Conservation (phyloP, 2,329 filamentous ascomycete genomes). For the Xylaria sp. region DNA sequence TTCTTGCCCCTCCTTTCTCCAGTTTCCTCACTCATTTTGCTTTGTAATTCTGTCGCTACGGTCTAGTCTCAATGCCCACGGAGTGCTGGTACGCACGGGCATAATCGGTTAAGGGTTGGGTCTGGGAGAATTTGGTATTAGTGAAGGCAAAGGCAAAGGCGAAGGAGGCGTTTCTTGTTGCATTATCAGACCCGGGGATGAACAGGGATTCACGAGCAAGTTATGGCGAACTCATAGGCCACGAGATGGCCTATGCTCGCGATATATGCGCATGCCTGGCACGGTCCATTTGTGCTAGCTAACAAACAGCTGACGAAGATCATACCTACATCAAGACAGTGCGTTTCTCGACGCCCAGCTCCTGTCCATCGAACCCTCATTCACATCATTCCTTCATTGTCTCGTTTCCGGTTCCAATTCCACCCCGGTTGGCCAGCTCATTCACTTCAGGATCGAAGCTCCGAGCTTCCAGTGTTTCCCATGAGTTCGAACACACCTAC, state of each 20-base stretch:
- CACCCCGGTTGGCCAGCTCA: too few species aligned
- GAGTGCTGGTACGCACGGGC: not conserved
- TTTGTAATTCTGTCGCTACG: not conserved
- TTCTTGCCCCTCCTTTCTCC: not conserved
- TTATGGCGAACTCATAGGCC: not conserved
- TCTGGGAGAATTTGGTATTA: not conserved
- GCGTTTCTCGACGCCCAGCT: conserved; percentile 3
- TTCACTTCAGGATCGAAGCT: not conserved
- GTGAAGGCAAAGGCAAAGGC: not conserved
- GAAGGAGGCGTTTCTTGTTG: not conserved
- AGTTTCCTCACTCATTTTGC: not conserved
- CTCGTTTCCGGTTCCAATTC: too few species aligned
- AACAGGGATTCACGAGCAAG: not conserved
- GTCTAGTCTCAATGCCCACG: not conserved
- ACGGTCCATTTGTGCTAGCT: conserved; percentile 1
- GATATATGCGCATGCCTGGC: not conserved
- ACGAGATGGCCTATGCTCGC: not conserved
- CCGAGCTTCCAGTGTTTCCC: conserved; percentile 10
- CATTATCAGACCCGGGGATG: not conserved
- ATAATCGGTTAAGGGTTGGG: not conserved
- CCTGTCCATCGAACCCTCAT: not conserved
- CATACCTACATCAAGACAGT: conserved; percentile 19
- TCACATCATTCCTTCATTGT: too few species aligned
- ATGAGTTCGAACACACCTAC: conserved; percentile 38
- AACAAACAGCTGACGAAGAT: conserved; percentile 15